These are phyloP conservation scores for Musa acuminata DNA, from an alignment of 176 grass and related monocot genomes.

Conservation along the genomic window DNA sequence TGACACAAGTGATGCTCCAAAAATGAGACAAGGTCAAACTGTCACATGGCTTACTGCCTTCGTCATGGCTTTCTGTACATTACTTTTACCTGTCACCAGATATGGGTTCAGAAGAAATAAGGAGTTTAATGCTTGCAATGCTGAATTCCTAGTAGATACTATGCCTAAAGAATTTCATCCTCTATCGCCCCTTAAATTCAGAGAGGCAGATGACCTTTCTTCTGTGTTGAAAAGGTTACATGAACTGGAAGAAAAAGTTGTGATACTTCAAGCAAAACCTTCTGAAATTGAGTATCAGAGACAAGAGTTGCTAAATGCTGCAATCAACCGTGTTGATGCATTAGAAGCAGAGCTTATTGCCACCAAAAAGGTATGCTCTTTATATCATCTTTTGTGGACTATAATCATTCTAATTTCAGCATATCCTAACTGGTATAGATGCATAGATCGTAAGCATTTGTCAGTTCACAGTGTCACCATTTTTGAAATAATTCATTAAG, in stretches of 20 bases:
- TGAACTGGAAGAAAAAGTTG: not conserved
- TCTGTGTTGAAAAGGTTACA: not conserved
- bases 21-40: not conserved
- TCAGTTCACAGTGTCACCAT: too few relatives aligned
- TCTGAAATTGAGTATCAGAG: not conserved
- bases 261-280: not conserved
- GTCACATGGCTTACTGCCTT: not conserved
- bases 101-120: not conserved
- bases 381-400: not conserved
- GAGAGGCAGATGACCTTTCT: not conserved
- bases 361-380: not conserved
- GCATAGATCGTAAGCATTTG: too few relatives aligned
- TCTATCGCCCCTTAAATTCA: not conserved
- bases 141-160: not conserved
- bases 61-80: not conserved
- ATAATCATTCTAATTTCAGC: not conserved
- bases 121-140: not conserved
- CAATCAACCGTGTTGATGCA: not conserved
- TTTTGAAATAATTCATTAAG: too few relatives aligned
- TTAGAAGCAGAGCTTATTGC: not conserved
- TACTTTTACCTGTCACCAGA: not conserved
- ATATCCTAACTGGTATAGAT: too few relatives aligned
- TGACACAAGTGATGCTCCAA: not conserved
- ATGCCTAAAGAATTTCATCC: not conserved
- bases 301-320: not conserved